Base-by-base conservation (phyloP, 140 eudicot genomes). In the Ambrosia hybrid region DNA sequence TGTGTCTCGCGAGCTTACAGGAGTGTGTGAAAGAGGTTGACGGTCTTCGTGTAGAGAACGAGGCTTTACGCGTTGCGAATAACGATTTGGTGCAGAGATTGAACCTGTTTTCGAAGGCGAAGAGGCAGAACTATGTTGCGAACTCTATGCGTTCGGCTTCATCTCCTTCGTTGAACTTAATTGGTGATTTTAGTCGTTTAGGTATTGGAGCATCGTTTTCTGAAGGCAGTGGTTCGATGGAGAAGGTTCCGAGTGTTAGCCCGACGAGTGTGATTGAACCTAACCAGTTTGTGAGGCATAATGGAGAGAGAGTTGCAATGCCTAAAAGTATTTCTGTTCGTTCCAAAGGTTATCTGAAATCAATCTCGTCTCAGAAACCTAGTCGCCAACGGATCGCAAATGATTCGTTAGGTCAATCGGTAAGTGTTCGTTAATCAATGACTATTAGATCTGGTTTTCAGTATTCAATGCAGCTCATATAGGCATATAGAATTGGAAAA, bases 251-350 rank as follows among this genome's bases (percentile, higher is more conserved):
- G 1, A 80, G 82, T 16, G 77, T 77, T 9, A 85, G 90, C 57
- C 90, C 90, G 43, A 85, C 87, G 11, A 85, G 90, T 48, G 90
- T 82, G 13, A 85, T 85, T 56, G 88, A 89, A 70, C 81, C 73
- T 1, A 84, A 82, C 39, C 80, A 74, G 12, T 65, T 82, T 62
- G 81, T 67, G 6, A 80, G 78, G 37, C 78, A 80, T 17, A 80
- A 13, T 30, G 46, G 70, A 58, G 86, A 79, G 73, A 72, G 82
- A 71, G 78, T 67, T 58, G 34, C 84, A 7, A 71, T 87, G 82
- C 96, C 96, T 9, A 91, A 89, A 83, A 91, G 92, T 81, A 89
- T 89, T 36, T 89, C 98, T 0, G 92, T 92, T 60, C 87, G 96
- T 57, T 89, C 96, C 14, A 83, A 75, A 49, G 88, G 89, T 30